Evolutionary conservation across 192 early-diverging fungal genomes (phyloP).

Genomic region (Haplosporangium gracile): DNA sequence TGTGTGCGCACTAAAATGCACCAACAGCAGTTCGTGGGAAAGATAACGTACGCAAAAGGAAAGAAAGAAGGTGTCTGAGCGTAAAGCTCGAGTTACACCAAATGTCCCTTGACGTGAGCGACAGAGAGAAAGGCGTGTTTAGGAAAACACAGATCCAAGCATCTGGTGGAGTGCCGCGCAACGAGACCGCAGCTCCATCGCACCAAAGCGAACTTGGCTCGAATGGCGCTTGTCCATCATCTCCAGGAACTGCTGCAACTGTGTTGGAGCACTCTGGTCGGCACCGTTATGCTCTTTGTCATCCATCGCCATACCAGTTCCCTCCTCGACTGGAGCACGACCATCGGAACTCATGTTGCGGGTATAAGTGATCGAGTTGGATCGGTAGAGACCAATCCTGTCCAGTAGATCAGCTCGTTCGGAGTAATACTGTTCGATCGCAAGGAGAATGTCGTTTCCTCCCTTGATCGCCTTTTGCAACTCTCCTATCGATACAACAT

Average conservation of each 20-base stretch:
- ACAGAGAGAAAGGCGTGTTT: neutral
- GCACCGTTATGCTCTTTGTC: neutral
- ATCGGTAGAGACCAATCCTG: neutral
- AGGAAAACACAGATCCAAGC: neutral
- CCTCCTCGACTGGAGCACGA: neutral
- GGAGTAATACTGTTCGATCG: neutral
- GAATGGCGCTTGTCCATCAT: neutral
- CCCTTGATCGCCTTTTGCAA: neutral
- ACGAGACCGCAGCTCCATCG: neutral
- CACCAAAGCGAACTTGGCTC: neutral
- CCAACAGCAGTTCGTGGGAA: neutral
- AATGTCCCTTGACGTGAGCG: neutral
- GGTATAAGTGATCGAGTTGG: neutral
- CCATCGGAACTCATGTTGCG: neutral
- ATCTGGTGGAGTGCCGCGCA: conserved; percentile 5
- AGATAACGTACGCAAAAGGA: neutral
- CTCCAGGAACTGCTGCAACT: neutral
- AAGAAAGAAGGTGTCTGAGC: neutral
- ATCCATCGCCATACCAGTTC: neutral
- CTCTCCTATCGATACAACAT: conserved; percentile 4
- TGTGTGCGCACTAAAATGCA: neutral
- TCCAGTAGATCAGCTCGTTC: neutral
- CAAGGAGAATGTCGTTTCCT: conserved; percentile 11
- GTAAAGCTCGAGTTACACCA: neutral
- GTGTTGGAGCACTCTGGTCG: neutral